Base-by-base conservation (phyloP, 768 basidiomycete species). In the Candolleomyces aberdarensis region DNA sequence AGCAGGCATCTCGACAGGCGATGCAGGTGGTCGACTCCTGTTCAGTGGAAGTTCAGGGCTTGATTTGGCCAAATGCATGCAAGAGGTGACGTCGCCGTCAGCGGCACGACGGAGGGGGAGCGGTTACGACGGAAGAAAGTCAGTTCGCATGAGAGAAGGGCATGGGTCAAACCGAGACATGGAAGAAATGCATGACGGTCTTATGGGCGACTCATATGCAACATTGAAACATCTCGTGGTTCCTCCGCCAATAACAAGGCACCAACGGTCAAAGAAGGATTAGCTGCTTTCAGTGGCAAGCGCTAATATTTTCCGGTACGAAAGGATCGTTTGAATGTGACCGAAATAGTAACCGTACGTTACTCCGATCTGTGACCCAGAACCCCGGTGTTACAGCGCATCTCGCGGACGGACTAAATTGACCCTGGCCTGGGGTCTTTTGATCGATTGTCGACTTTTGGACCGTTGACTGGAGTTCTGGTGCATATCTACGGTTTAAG, bases 291-390 rank as follows among this genome's bases (percentile, higher is more conserved):
- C 63, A 70, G 62, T 69, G 70, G 72, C 70, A 56, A 74, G 72
- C 71, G 72, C 71, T 75, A 74, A 70, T 69, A 66, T 71, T 73
- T 36, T 72, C 72, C 76, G 74, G 69, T 57, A 65, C 65, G 68
- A 68, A 73, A 73, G 70, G 72, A 75, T 71, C 70, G 65, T 66
- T 65, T 61, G 64, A 62, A 60, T 67, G 67, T 70, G 66, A 71
- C 69, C 67, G 69, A 73, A 72, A 70, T 64, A 68, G 66, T 71
- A 70, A 69, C 72, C 70, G 71, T 63, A 70, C 67, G 61, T 61
- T 64, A 62, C 62, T 64, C 65, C 64, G 58, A 65, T 63, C 60
- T 61, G 51, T 29, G 26, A 56, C 54, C 64, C 68, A 66, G 70
- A 66, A 63, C 64, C 64, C 71, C 74, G 74, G 74, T 73, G 71